Evolutionary conservation across 2,329 filamentous ascomycete genomes (phyloP).

Genomic region (Epichloe sp.): DNA sequence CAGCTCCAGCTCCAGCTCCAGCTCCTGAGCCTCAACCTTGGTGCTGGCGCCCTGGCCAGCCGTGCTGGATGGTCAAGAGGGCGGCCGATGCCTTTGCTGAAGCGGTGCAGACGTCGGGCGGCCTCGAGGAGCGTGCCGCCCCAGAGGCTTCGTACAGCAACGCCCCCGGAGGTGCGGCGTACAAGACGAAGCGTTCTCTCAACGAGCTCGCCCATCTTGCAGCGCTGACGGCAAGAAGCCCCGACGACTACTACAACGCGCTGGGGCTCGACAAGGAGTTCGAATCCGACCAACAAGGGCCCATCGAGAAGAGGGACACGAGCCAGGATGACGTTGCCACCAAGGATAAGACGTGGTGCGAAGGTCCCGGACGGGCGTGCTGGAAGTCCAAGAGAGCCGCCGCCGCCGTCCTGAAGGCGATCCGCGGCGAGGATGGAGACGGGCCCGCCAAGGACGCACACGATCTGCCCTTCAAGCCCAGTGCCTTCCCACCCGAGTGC

Average conservation of each 20-base stretch:
- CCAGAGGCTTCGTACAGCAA: conserved; percentile 17
- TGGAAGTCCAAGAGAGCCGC: conserved; percentile 25
- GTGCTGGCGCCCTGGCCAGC: conserved; percentile 17
- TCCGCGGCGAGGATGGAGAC: conserved; percentile 4
- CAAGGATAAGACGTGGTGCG: conserved; percentile 16
- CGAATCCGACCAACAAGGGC: conserved; percentile 8
- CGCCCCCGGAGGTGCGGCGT: conserved; percentile 22
- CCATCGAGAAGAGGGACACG: conserved; percentile 7
- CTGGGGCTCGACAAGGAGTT: conserved; percentile 18
- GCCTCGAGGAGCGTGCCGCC: conserved; percentile 14
- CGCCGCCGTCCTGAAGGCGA: conserved; percentile 21
- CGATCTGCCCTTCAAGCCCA: conserved; percentile 15
- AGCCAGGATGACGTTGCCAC: not conserved
- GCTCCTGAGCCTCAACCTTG: conserved; percentile 8
- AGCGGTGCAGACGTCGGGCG: conserved; percentile 14
- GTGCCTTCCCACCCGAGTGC: conserved; percentile 12
- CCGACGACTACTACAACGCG: conserved; percentile 18
- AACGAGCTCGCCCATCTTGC: conserved; percentile 25
- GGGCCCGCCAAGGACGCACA: conserved; percentile 10
- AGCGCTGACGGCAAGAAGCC: conserved; percentile 17
- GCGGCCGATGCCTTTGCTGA: conserved; percentile 9
- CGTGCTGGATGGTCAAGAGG: conserved; percentile 16
- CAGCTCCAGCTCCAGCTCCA: conserved; percentile 4
- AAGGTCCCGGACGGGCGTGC: conserved; percentile 13
- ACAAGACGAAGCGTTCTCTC: conserved; percentile 24